These are phyloP conservation scores for Aspergillus aculeatus DNA, from an alignment of 2,329 filamentous ascomycete genomes.

Conservation along the genomic window DNA sequence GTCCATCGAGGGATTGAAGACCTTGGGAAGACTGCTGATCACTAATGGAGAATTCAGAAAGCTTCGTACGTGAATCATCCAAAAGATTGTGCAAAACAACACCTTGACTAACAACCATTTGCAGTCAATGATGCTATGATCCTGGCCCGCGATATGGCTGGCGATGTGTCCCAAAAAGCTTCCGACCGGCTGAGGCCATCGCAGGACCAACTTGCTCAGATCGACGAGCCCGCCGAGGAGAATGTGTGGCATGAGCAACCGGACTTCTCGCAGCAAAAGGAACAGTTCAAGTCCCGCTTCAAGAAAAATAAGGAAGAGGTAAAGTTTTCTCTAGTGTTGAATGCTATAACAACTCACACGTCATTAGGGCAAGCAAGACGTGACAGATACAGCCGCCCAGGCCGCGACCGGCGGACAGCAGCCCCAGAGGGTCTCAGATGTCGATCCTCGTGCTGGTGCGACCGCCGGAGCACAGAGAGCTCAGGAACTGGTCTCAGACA, in stretches of 20 bases:
- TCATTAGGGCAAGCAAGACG: conserved; percentile 47
- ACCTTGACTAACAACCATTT: not conserved
- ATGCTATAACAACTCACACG: not conserved
- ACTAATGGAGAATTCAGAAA: conserved; percentile 97
- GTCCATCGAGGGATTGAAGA: conserved; percentile 80
- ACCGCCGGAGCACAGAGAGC: conserved; percentile 34
- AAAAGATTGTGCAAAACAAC: not conserved
- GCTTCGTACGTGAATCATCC: conserved; percentile 60
- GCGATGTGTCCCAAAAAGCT: conserved; percentile 80
- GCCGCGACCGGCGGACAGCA: conserved; percentile 52
- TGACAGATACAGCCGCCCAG: conserved; percentile 54
- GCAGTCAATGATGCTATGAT: conserved; percentile 75
- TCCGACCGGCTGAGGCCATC: conserved; percentile 73
- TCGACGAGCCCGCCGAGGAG: conserved; percentile 82
- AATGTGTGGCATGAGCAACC: conserved; percentile 93
- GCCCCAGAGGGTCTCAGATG: conserved; percentile 51
- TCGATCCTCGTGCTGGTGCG: conserved; percentile 47
- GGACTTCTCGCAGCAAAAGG: conserved; percentile 65
- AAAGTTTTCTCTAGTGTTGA: not conserved
- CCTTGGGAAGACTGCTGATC: conserved; percentile 82
- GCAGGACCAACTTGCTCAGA: conserved; percentile 70
- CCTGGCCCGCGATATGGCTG: conserved; percentile 84
- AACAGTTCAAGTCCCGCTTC: conserved; percentile 62
- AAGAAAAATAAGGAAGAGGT: conserved; percentile 57
- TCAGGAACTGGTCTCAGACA: conserved; percentile 60